Evolutionary conservation across 2,329 filamentous ascomycete species (phyloP), one percentile per base, ranked within the genome.

Genomic region (Microsporum audouinii): DNA sequence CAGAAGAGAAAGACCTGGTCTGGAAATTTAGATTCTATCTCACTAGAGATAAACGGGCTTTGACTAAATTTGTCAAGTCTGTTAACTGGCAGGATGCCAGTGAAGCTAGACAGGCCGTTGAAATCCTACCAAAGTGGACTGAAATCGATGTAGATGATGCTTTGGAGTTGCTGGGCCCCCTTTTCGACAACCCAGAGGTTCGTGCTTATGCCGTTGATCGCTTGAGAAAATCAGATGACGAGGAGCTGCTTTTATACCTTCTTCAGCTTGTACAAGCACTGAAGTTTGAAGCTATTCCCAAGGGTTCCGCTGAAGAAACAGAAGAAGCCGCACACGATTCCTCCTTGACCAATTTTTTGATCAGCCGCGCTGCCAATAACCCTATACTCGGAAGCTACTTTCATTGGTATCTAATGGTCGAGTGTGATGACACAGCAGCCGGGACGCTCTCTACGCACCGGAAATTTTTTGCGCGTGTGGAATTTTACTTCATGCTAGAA

Each of bases 361-460:
- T 99, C 61, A 84, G 88, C 0, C 84, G 94, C 39, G 95, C 94
- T 2, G 88, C 89, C 12, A 85, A 87, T 64, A 97, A 95, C 70
- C 89, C 96, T 69, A 87, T 88, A 63, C 81, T 99, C 1, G 94
- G 92, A 34, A 99, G 95, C 71, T 96, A 95, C 75, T 84, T 99
- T 60, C 89, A 96, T 72, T 99, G 94, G 94, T 99, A 97, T 73
- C 80, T 99, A 1, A 96, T 96, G 86, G 94, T 99, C 1, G 95
- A 99, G 75, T 95, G 91, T 67, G 90, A 95, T 67, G 92, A 96
- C 71, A 74, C 76, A 43, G 91, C 88, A 65, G 84, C 85, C 2
- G 87, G 90, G 49, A 89, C 91, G 67, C 82, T 85, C 27, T 79
- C 84, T 3, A 84, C 86, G 61, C 88, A 92, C 70, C 87, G 89